Evolutionary conservation across 257 asterid species (phyloP), one percentile per base, ranked within the genome.

Genomic region (Mentha longifolia): DNA sequence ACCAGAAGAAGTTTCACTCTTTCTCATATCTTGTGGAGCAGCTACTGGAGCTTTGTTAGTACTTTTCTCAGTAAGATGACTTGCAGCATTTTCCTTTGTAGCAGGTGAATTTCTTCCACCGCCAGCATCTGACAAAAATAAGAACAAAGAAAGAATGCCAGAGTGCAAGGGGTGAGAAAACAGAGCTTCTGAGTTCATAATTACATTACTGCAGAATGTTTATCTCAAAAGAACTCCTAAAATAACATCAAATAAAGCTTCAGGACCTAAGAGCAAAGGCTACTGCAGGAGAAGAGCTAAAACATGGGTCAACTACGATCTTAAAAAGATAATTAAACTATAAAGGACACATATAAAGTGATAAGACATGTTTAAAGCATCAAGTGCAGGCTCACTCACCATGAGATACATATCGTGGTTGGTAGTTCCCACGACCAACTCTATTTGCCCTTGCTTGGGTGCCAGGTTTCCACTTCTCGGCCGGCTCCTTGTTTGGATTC

Each of bases 401-500:
- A 69, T 82, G 80, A 74, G 89, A 82, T 68, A 33, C 65, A 74
- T 79, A 81, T 66, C 90, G 85, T 69, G 92, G 74, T 33, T 86
- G 74, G 75, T 82, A 82, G 77, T 75, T 85, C 71, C 88, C 94
- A 49, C 95, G 91, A 63, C 84, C 83, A 61, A 71, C 92, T 79
- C 87, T 85, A 75, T 74, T 85, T 55, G 88, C 85, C 74, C 90
- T 78, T 20, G 87, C 81, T 82, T 81, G 92, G 77, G 77, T 63
- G 60, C 86, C 90, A 39, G 91, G 80, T 81, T 87, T 90, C 91
- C 90, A 80, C 81, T 84, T 87, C 41, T 91, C 97, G 5, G 81
- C 77, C 42, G 88, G 75, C 78, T 92, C 96, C 88, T 86, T 91
- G 49, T 35, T 81, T 72, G 41, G 70, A 84, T 76, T 82, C 97